Evolutionary conservation across 1,284 basidiomycete genomes (phyloP), one percentile per base, ranked within the genome.

Genomic region (Boletus hoseneyae): DNA sequence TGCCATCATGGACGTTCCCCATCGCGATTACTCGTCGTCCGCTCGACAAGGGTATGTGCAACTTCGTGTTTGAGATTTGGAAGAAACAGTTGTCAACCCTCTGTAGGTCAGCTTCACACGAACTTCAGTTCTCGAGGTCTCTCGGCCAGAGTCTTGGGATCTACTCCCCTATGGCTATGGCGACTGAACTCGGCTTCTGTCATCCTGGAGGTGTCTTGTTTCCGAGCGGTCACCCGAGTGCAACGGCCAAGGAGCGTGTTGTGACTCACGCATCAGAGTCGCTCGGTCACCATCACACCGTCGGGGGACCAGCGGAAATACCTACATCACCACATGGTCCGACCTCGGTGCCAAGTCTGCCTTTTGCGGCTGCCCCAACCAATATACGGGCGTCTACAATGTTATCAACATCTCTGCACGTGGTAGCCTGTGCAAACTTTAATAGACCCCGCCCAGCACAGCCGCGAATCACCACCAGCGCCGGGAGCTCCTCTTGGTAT

Each of bases 21-120:
- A 9, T 39, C 43, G 12, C 3, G 4, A 11, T 33, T n/a, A 5
- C 19, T 18, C 34, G 18, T 23, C 15, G 1, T 33, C 27, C 9
- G 13, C 25, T 36, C 33, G 30, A 27, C 21, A 37, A 10, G 13
- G 54, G 44, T 57, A 45, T 13, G 55, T 57, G 12, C n/a, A 42
- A 23, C n/a, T 15, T 34, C 10, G 18, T 25, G 12, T 8, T 30
- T 12, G 15, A 25, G 6, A 32, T 16, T 27, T 25, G 11, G 21
- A 38, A n/a, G 29, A 15, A 34, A 36, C 39, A 29, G 33, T 12
- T 3, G 9, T n/a, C 13, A 30, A 56, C 18, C 8, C 2, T 39
- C 23, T n/a, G 32, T 21, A 57, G 57, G 9, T 11, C 12, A 25
- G 54, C 54, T 33, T 36, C 33, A 6, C 54, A 54, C 35, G 49